Evolutionary conservation across 2,329 filamentous ascomycete genomes (phyloP).

Genomic region (Epichloe scottii): DNA sequence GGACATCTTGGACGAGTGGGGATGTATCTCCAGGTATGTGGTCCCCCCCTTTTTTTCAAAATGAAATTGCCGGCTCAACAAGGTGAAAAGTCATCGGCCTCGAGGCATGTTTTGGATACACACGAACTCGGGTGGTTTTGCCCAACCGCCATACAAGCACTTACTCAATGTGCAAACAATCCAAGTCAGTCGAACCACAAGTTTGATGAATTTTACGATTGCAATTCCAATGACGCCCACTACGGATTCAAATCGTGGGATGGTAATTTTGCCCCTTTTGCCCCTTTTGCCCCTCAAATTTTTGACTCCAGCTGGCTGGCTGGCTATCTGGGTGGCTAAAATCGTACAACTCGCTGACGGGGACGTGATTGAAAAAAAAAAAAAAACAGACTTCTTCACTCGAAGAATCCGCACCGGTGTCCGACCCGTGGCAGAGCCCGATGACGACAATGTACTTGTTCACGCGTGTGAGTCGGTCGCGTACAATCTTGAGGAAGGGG

Average conservation of each 20-base stretch:
- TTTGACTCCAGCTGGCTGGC: background rate
- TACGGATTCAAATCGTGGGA: constrained; percentile 59
- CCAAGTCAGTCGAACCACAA: constrained; percentile 26
- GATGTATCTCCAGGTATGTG: constrained; percentile 31
- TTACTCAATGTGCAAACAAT: constrained; percentile 38
- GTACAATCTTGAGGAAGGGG: constrained; percentile 36
- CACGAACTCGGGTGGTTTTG: constrained; percentile 42
- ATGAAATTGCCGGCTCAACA: background rate
- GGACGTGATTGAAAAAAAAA: no score
- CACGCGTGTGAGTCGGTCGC: constrained; percentile 54
- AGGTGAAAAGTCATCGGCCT: constrained; percentile 30
- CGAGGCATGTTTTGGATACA: constrained; percentile 35
- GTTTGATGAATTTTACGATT: constrained; percentile 52
- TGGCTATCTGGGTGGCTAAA: no score
- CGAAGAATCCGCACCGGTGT: constrained; percentile 38
- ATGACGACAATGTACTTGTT: constrained; percentile 39
- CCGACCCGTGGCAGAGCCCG: constrained; percentile 44
- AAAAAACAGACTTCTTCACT: constrained; percentile 45
- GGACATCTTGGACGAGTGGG: constrained; percentile 44
- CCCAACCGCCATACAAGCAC: constrained; percentile 30
- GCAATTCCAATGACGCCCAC: constrained; percentile 39
- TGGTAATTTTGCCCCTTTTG: constrained; percentile 17
- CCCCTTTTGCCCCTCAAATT: background rate
- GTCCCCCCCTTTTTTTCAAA: no score
- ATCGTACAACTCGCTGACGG: no score